Conservation (phyloP, 176 grass and related monocot species). For the Cymbopogon citratus region DNA sequence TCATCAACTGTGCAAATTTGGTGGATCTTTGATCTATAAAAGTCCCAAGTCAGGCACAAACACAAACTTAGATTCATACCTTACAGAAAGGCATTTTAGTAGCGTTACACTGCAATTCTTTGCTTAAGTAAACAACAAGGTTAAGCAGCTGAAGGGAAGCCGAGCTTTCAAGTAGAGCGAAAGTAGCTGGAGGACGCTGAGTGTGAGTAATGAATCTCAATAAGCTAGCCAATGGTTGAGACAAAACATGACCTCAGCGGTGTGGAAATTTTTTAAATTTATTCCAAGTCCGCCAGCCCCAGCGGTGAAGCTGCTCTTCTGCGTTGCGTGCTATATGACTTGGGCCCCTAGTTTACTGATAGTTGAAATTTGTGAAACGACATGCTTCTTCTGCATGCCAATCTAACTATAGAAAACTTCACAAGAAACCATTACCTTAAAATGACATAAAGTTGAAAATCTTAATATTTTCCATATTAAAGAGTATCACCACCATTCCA, state of each 20-base stretch:
- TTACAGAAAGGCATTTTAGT: constrained; percentile 9
- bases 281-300: neutral
- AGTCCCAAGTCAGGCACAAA: neutral
- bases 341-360: neutral
- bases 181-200: neutral
- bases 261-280: neutral
- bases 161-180: neutral
- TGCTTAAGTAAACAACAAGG: neutral
- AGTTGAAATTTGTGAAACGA: neutral
- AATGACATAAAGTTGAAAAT: neutral
- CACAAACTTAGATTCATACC: neutral
- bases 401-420: neutral
- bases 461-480: neutral
- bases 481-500: neutral
- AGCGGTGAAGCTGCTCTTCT: neutral
- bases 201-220: neutral
- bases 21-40: neutral
- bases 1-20: neutral
- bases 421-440: neutral
- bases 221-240: neutral
- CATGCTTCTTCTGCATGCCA: neutral
- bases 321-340: neutral
- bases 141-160: neutral
- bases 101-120: neutral
- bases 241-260: neutral